Evolutionary conservation across 1,284 basidiomycete genomes (phyloP), one percentile per base, ranked within the genome.

Genomic region (Puccinia triticina): DNA sequence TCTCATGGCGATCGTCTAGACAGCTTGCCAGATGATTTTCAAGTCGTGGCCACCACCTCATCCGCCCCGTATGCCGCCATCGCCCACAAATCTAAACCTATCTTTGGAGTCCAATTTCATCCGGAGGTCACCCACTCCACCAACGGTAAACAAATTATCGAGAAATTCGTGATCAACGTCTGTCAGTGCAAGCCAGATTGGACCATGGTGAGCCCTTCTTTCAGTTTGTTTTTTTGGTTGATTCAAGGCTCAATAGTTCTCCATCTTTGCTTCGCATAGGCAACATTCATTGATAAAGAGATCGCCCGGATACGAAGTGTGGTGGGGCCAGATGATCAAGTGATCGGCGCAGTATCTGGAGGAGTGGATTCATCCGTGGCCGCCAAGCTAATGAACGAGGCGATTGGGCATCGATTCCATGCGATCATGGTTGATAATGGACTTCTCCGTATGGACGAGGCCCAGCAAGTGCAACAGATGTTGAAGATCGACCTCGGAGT

Each of bases 371-470:
- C 95, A 84, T 95, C 94, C 0, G 97, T 99, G 29, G 97, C 97
- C 14, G 97, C 97, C 71, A 98, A 98, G 88, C 90, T 99, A 83
- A 99, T 99, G 97, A 95, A 99, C 86, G 96, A 98, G 89, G 97
- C 97, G 29, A 99, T 99, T 85, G 97, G 97, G 53, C 95, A 98
- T 87, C 91, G 95, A 93, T 99, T 99, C 90, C 97, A 98, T 87
- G 97, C 96, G 16, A 97, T 99, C 88, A 97, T 99, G 95, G 97
- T 99, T 77, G 97, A 99, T 89, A 99, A 99, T 86, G 97, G 97
- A 84, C 96, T 99, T 53, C 90, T 99, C 46, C 93, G 97, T 75
- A 88, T 93, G 85, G 92, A 98, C 87, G 97, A 99, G 87, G 95
- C 93, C 26, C 87, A 90, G 83, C 95, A 98, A 88, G 97, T 99